Evolutionary conservation across 768 basidiomycete genomes (phyloP), one percentile per base, ranked within the genome.

Genomic region (Leccinellum albellum): DNA sequence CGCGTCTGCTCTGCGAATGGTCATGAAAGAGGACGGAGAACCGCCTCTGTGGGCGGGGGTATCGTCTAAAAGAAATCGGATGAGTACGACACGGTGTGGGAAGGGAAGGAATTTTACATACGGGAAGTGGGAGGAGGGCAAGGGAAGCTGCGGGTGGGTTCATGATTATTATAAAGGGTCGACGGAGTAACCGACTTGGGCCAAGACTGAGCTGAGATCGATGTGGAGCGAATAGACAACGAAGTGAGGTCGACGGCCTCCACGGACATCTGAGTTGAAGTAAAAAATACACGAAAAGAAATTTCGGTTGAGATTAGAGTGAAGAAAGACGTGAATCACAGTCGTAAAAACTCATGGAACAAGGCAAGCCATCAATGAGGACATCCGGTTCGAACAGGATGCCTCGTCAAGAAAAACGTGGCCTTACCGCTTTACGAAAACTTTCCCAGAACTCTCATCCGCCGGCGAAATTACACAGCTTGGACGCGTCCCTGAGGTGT

Each of bases 61-160:
- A 44, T 66, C 61, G 23, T 61, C 68, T 63, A 48, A 37, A 54
- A 61, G 51, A 50, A 29, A 32, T 40, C 73, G 48, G 75, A 73
- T 60, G 79, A 74, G 37, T 76, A 67, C 15, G 66, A 45, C 17
- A 70, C 15, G 76, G 40, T n/a, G 40, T 70, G 72, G 49, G 72
- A 35, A 31, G 8, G 31, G 24, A 60, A 45, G 50, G 56, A 51
- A 62, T 47, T 37, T 51, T 54, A 61, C 64, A 59, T 64, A 71
- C 70, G 51, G 20, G 64, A 64, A 53, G 35, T 47, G 6, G 53
- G 13, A 3, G 46, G 56, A 28, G 33, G 50, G 44, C 12, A 31
- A 33, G 53, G 24, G n/a, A 50, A 26, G 20, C 5, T 35, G 50
- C 52, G 35, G 29, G 44, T 20, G 53, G 47, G 51, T 55, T 63